phyloP scores from a whole-genome alignment of 139 green algal genomes.

The Haematococcus sp. region DNA sequence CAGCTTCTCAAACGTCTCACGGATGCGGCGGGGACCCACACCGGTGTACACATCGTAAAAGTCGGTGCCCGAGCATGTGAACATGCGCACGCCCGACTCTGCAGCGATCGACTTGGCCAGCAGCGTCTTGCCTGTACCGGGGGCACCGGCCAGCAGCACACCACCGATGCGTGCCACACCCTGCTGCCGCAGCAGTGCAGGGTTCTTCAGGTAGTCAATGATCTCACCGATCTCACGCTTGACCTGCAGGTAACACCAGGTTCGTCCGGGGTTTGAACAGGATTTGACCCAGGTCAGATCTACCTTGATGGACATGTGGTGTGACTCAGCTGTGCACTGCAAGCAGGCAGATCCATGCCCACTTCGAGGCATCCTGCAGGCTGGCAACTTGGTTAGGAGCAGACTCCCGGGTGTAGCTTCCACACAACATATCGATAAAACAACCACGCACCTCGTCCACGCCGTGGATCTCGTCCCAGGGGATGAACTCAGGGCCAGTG shows the following conservation, averaged over 20 bases:
- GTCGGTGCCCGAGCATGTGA: constrained; percentile 63
- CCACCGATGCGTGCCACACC: constrained; percentile 52
- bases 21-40: constrained; percentile 47
- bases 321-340: no score
- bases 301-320: no score
- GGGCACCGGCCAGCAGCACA: constrained; percentile 55
- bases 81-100: constrained; percentile 87
- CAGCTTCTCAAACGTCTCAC: constrained; percentile 59
- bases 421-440: no score
- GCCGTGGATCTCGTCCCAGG: constrained; percentile 63
- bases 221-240: constrained; percentile 60
- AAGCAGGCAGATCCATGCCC: no score
- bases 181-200: constrained; percentile 32
- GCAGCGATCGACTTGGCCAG: constrained; percentile 96
- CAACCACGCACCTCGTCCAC: constrained; percentile 38
- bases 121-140: constrained; percentile 94
- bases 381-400: no score
- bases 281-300: neutral
- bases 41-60: constrained; percentile 59
- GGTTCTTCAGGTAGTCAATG: constrained; percentile 63
- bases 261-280: neutral
- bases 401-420: no score
- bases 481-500: constrained; percentile 47
- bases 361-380: no score
- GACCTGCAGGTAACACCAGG: constrained; percentile 23